These are phyloP conservation scores for Stachybotrys elegans DNA, from an alignment of 2,329 filamentous ascomycete species.

Conservation along the genomic window DNA sequence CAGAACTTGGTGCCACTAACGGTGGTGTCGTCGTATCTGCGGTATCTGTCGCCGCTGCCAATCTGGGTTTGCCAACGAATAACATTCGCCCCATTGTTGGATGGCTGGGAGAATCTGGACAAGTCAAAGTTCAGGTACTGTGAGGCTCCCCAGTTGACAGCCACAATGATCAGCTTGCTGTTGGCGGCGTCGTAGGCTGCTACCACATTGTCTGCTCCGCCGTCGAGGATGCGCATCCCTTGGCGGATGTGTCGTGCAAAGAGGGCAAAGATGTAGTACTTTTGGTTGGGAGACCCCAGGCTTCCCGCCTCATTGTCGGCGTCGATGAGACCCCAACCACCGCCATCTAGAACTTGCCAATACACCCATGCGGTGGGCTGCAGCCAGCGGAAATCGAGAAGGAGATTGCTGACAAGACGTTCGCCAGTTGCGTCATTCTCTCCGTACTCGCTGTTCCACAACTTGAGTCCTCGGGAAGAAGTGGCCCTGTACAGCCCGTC, in stretches of 20 bases:
- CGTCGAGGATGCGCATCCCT: conserved; percentile 34
- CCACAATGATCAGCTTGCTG: conserved; percentile 31
- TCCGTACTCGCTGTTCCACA: conserved; percentile 40
- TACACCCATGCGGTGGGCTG: conserved; percentile 38
- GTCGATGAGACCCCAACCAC: conserved; percentile 35
- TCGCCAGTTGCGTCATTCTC: conserved; percentile 32
- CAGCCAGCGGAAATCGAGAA: conserved; percentile 35
- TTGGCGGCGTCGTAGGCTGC: conserved; percentile 30
- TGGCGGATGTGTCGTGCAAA: conserved; percentile 34
- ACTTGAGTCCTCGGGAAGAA: conserved; percentile 17
- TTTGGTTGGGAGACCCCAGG: conserved; percentile 24
- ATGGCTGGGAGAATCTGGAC: conserved; percentile 19
- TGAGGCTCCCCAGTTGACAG: conserved; percentile 30
- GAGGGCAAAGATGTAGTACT: conserved; percentile 37
- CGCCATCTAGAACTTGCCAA: conserved; percentile 35
- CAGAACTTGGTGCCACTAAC: conserved; percentile 6
- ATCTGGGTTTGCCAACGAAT: not conserved
- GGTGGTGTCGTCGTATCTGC: not conserved
- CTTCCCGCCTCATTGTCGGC: conserved; percentile 29
- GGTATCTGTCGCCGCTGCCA: not conserved
- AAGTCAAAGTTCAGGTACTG: conserved; percentile 36
- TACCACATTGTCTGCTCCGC: conserved; percentile 26
- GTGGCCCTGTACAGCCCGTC: conserved; percentile 25
- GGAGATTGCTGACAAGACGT: conserved; percentile 26
- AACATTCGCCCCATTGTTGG: not conserved